Evolutionary conservation across 257 asterid species (phyloP).

Genomic region (Penstemon eatonii): DNA sequence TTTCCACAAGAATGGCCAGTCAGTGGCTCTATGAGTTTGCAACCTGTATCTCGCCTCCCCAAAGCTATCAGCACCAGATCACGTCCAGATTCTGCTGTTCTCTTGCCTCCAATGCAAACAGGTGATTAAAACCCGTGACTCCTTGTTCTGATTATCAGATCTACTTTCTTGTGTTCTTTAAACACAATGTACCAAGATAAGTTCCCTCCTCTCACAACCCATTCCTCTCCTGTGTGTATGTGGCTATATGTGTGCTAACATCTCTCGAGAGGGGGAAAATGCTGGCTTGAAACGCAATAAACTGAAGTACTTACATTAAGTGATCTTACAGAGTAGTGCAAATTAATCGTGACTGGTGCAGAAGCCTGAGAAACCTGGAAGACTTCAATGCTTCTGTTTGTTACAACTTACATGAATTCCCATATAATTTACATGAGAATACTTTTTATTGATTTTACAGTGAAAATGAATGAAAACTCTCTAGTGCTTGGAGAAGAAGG

Average conservation of each 20-base stretch:
- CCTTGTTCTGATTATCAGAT: slow-evolving; percentile 4
- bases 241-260: background rate
- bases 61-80: slow-evolving; percentile 45
- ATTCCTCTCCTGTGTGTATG: background rate
- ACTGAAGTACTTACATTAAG: background rate
- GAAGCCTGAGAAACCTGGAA: background rate
- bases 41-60: slow-evolving; percentile 48
- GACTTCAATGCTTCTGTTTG: slow-evolving; percentile 1
- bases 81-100: slow-evolving; percentile 53
- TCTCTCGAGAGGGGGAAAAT: slow-evolving; percentile 18
- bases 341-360: background rate
- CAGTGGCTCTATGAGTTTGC: slow-evolving; percentile 47
- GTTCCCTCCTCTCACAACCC: background rate
- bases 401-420: slow-evolving; percentile 1
- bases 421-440: slow-evolving; percentile 19
- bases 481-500: slow-evolving; percentile 55
- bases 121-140: slow-evolving; percentile 42
- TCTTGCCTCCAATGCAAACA: slow-evolving; percentile 58
- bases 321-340: background rate
- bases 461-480: slow-evolving; percentile 46
- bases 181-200: slow-evolving; percentile 9
- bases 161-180: background rate
- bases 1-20: slow-evolving; percentile 56
- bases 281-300: slow-evolving; percentile 9
- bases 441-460: slow-evolving; percentile 41